Percentiles rank a stretch among this genome's conserved stretches.
Evolutionary conservation across 2,329 filamentous ascomycete species (phyloP).

Genomic region (Aspergillus sp.): DNA sequence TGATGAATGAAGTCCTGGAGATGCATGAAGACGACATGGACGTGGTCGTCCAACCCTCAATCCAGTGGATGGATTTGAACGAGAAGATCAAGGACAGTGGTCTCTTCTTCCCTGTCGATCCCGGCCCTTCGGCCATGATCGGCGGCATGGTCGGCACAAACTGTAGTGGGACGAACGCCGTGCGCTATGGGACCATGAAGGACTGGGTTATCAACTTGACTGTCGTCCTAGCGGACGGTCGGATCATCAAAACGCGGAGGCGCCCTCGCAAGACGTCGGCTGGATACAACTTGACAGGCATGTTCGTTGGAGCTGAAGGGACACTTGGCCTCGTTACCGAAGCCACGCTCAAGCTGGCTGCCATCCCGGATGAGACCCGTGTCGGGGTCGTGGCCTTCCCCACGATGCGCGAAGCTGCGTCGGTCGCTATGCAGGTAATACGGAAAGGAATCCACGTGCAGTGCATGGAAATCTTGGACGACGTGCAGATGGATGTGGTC

Average conservation of each 20-base stretch:
- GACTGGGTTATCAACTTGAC: constrained; percentile 66
- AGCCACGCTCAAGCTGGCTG: constrained; percentile 57
- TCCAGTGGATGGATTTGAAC: constrained; percentile 89
- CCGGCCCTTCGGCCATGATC: constrained; percentile 55
- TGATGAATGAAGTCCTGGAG: constrained; percentile 73
- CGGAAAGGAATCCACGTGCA: constrained; percentile 57
- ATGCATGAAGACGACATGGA: constrained; percentile 86
- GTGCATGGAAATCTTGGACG: constrained; percentile 56
- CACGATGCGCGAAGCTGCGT: constrained; percentile 52
- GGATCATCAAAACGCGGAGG: constrained; percentile 57
- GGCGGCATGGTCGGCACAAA: constrained; percentile 59
- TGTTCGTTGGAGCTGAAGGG: constrained; percentile 63
- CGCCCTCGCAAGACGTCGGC: constrained; percentile 61
- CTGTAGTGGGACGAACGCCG: constrained; percentile 53
- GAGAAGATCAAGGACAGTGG: constrained; percentile 61
- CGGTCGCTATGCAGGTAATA: constrained; percentile 55
- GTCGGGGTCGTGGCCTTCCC: constrained; percentile 57
- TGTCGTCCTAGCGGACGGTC: constrained; percentile 60
- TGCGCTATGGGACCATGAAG: constrained; percentile 65
- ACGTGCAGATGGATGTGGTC: constrained; percentile 56
- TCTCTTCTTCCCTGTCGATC: constrained; percentile 86
- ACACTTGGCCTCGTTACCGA: constrained; percentile 64
- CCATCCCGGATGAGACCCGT: constrained; percentile 53
- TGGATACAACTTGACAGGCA: constrained; percentile 60
- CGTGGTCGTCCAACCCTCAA: constrained; percentile 79